These are phyloP conservation scores for Lavandula angustifolia DNA, from an alignment of 257 asterid species.

Conservation along the genomic window DNA sequence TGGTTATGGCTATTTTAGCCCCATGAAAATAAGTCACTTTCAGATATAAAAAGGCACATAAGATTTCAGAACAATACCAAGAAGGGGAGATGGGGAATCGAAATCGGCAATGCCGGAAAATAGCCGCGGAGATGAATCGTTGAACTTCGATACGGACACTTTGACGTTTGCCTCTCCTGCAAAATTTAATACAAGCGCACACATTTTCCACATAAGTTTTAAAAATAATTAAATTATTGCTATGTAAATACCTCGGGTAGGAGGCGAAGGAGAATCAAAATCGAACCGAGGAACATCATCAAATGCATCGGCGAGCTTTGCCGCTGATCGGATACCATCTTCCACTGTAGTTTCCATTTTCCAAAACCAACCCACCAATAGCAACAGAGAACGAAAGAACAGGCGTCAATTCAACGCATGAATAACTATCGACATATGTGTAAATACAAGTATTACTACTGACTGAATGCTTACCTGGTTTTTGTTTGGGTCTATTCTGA, in stretches of 20 bases:
- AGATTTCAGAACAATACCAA: slow-evolving; percentile 36
- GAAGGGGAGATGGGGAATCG: slow-evolving; percentile 47
- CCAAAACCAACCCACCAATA: slow-evolving; percentile 24
- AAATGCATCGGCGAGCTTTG: slow-evolving; percentile 33
- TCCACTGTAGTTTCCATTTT: slow-evolving; percentile 37
- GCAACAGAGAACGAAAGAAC: background rate
- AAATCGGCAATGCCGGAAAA: slow-evolving; percentile 44
- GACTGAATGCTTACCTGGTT: slow-evolving; percentile 31
- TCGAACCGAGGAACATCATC: slow-evolving; percentile 47
- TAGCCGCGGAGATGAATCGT: slow-evolving; percentile 42
- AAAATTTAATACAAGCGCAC: slow-evolving; percentile 8
- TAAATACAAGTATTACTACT: background rate
- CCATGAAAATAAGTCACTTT: background rate
- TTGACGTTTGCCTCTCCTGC: slow-evolving; percentile 33
- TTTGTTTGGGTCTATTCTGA: slow-evolving; percentile 44
- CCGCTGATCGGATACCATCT: slow-evolving; percentile 29
- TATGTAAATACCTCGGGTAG: slow-evolving; percentile 36
- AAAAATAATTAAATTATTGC: background rate
- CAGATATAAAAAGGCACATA: background rate
- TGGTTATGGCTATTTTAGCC: background rate
- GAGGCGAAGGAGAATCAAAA: slow-evolving; percentile 44
- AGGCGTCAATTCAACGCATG: background rate
- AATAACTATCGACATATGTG: background rate
- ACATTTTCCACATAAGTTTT: background rate
- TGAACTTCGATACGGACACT: slow-evolving; percentile 28